Conservation (phyloP, 257 asterid species). For the Solanum sitiens region DNA sequence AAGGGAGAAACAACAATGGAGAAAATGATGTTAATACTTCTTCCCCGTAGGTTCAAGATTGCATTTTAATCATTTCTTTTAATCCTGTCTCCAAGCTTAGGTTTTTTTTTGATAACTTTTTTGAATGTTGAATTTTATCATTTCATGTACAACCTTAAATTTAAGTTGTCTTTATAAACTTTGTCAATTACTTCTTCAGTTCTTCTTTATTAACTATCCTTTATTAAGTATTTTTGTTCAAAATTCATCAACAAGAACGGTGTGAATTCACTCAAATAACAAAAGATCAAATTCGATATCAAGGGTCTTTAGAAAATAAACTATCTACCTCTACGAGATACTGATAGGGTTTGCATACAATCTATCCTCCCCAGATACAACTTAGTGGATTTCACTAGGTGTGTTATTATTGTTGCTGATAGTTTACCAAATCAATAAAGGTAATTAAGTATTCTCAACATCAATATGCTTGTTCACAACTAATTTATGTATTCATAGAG, state of each 20-base stretch:
- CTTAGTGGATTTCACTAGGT: too few species aligned
- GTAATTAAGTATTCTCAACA: too few species aligned
- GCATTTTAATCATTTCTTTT: too few species aligned
- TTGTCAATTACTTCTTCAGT: not conserved
- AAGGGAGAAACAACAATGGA: not conserved
- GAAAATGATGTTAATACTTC: not conserved
- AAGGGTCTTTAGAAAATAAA: too few species aligned
- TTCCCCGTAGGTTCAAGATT: not conserved
- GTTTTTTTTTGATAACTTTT: not conserved
- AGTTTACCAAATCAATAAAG: too few species aligned
- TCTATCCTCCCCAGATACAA: too few species aligned
- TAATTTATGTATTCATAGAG: too few species aligned
- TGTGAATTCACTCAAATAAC: not conserved
- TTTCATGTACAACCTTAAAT: not conserved
- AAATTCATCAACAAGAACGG: not conserved
- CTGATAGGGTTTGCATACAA: too few species aligned
- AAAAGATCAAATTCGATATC: not conserved
- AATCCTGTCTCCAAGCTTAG: not conserved
- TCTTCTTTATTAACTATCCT: not conserved
- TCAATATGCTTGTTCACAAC: too few species aligned
- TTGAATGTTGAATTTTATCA: not conserved
- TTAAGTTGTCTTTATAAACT: not conserved
- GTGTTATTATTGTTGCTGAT: too few species aligned
- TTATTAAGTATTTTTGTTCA: not conserved
- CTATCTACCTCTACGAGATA: too few species aligned